Base-by-base conservation (phyloP, 495 filamentous ascomycete species). In the Aspergillus asperescens region DNA sequence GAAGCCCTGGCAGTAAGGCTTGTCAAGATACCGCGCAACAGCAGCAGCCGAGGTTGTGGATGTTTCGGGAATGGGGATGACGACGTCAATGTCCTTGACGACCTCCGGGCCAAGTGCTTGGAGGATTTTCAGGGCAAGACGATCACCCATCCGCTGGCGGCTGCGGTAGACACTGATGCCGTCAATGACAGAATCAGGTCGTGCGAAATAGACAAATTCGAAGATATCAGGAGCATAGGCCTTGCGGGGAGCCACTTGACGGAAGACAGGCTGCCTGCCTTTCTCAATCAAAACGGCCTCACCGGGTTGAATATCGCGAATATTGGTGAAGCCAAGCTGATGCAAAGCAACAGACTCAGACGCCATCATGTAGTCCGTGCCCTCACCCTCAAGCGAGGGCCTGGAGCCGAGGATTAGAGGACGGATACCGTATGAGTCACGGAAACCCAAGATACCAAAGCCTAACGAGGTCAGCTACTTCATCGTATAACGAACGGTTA, bases 221-320 rank as follows among this genome's bases (percentile, higher is more conserved):
- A 97, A 98, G 50, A 95, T 90, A 66, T 98, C 93, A 2, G 93
- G 93, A 8, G 90, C 81, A 62, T 96, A 96, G 43, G 77, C 76
- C 60, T 83, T 77, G 54, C 78, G 80, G 27, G 78, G 67, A 28
- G 83, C 81, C 7, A 97, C 85, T 61, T 96, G 90, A 52, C 80
- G 79, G 71, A 90, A 77, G 53, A 78, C 73, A 1, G 91, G 90
- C 51, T 80, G 75, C 32, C 79, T 73, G 27, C 89, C 90, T 68
- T 95, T 96, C 58, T 88, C 79, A 56, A 96, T 87, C 60, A 98
- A 91, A 47, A 97, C 90, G 18, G 94, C 94, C 71, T 96, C 82
- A 31, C 93, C 93, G 4, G 94, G 94, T 28, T 85, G 70, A 54
- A 97, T 90, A 63, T 97, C 90, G 31, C 76, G 68, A 58, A 95